Evolutionary conservation across 2,329 filamentous ascomycete genomes (phyloP).

Genomic region (Neofusicoccum umdonicola): DNA sequence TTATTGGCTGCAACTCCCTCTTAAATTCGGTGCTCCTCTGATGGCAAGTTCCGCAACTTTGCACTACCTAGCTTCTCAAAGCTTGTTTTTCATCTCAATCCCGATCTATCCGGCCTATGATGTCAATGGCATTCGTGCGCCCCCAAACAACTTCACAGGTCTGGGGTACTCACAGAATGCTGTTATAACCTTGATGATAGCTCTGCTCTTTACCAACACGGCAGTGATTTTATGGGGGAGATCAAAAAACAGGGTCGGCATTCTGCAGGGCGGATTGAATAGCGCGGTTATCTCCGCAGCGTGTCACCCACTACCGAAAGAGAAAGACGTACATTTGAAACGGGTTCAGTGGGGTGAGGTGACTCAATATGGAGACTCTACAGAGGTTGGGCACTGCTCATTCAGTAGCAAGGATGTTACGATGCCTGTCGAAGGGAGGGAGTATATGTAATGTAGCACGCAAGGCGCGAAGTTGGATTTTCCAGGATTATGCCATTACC

Average conservation of each 20-base stretch:
- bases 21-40: constrained; percentile 37
- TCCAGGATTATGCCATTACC: no score
- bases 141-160: not conserved
- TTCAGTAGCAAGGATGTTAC: not conserved
- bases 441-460: not conserved
- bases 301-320: not conserved
- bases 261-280: not conserved
- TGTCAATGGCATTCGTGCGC: no score
- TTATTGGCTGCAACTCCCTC: constrained; percentile 43
- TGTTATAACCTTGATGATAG: not conserved
- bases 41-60: constrained; percentile 30
- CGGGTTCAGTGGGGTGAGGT: not conserved
- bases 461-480: no score
- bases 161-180: not conserved
- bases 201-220: not conserved
- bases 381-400: not conserved
- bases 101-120: no score
- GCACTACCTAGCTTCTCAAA: constrained; percentile 46
- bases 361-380: not conserved
- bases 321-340: not conserved
- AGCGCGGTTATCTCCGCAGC: not conserved
- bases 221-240: not conserved
- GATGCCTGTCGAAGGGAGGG: not conserved
- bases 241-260: not conserved
- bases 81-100: not conserved